phyloP scores from a whole-genome alignment of 1,284 basidiomycete genomes.

The Leccinum griseonigrum region DNA sequence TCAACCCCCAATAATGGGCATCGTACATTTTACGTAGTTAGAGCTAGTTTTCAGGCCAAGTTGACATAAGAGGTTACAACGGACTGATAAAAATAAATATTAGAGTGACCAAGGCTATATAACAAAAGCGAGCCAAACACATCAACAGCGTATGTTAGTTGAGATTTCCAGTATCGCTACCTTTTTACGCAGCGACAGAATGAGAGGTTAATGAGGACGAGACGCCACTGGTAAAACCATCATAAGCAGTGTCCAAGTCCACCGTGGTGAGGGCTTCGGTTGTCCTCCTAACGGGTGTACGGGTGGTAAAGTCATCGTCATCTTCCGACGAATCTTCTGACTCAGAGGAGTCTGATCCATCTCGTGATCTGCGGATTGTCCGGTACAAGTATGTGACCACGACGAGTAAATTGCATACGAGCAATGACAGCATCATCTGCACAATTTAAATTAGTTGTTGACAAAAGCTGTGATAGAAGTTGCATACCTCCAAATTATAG shows the following conservation, averaged over 20 bases:
- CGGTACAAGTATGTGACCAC: neutral
- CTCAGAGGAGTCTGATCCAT: neutral
- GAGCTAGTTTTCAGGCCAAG: no score
- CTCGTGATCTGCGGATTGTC: neutral
- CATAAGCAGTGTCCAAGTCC: neutral
- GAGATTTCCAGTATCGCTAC: neutral
- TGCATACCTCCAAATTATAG: neutral
- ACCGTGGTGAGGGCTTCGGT: neutral
- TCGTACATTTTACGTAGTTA: no score
- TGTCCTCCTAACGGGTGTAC: neutral
- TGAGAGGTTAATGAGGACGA: neutral
- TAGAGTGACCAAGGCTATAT: neutral
- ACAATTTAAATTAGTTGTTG: neutral
- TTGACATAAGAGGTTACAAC: no score
- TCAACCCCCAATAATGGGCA: no score
- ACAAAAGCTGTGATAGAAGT: neutral
- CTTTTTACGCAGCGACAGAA: neutral
- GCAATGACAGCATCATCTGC: neutral
- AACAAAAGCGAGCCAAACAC: neutral
- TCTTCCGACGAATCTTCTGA: neutral
- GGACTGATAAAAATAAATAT: neutral
- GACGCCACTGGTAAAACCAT: neutral
- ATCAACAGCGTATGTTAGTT: neutral
- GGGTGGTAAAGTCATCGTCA: neutral
- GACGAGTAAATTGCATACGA: neutral